phyloP scores from a whole-genome alignment of 768 basidiomycete genomes.

The Mycena galopus region DNA sequence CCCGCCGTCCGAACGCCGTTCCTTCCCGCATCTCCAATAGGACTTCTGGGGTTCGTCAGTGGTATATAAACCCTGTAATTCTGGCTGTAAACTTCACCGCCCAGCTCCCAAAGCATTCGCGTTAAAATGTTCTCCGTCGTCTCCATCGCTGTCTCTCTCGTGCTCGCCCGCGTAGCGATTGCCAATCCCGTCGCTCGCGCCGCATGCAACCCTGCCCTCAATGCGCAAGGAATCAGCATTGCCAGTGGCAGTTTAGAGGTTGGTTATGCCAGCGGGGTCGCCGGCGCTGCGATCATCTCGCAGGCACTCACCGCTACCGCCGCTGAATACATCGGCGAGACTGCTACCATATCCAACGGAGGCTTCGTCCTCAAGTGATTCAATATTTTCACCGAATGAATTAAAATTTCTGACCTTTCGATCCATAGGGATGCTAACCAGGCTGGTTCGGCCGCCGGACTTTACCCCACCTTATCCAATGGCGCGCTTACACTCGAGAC shows the following conservation, averaged over 20 bases:
- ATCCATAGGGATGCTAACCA: slow-evolving; percentile 20
- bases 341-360: slow-evolving; percentile 9
- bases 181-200: slow-evolving; percentile 29
- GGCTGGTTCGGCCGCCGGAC: background rate
- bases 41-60: background rate
- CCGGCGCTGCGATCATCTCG: slow-evolving; percentile 23
- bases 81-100: background rate
- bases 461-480: slow-evolving; percentile 14
- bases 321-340: slow-evolving; percentile 13
- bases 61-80: slow-evolving; percentile 14
- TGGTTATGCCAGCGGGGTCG: slow-evolving; percentile 22
- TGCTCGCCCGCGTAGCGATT: background rate
- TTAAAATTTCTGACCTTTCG: background rate
- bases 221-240: slow-evolving; percentile 18
- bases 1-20: background rate
- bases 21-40: slow-evolving; percentile 18
- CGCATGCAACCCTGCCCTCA: slow-evolving; percentile 25
- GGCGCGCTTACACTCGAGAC: slow-evolving; percentile 22
- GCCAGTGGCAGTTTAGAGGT: slow-evolving; percentile 25
- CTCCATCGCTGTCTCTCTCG: slow-evolving; percentile 16
- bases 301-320: background rate
- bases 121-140: slow-evolving; percentile 18
- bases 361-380: slow-evolving; percentile 22
- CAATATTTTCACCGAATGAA: background rate
- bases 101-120: background rate